Conservation (phyloP, 2,329 filamentous ascomycete genomes). For the Clonostachys rhizophaga region DNA sequence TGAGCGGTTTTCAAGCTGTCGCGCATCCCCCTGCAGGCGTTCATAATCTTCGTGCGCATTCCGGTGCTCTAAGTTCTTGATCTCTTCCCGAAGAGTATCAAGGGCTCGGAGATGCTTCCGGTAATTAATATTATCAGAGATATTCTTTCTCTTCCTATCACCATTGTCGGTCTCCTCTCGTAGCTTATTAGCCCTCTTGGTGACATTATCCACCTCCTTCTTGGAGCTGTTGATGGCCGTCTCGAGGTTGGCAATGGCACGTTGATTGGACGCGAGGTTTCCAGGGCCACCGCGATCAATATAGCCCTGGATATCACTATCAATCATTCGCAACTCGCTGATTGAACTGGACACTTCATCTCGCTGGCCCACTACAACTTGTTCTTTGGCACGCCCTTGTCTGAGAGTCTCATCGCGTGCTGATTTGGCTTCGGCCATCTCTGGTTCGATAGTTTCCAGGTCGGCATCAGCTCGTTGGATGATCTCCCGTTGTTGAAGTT, state of each 20-base stretch:
- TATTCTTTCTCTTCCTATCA: conserved; percentile 79
- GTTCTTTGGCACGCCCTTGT: conserved; percentile 68
- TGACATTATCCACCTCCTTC: conserved; percentile 61
- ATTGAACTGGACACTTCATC: conserved; percentile 69
- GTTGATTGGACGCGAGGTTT: conserved; percentile 65
- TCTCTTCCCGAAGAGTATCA: conserved; percentile 62
- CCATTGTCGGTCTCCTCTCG: conserved; percentile 74
- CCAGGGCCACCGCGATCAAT: conserved; percentile 68
- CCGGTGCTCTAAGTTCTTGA: conserved; percentile 68
- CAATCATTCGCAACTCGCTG: conserved; percentile 70
- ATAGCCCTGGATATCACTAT: conserved; percentile 76
- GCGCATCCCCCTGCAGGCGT: conserved; percentile 66
- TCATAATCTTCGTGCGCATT: conserved; percentile 81
- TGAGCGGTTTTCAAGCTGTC: conserved; percentile 60
- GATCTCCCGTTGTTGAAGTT: conserved; percentile 60
- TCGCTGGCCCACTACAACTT: conserved; percentile 65
- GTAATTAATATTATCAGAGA: conserved; percentile 83
- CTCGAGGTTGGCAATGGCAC: conserved; percentile 65
- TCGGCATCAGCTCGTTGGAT: conserved; percentile 69
- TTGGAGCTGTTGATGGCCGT: conserved; percentile 61
- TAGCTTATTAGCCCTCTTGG: conserved; percentile 69
- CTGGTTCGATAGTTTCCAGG: conserved; percentile 68
- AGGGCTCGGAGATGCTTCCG: conserved; percentile 70
- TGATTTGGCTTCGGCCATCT: conserved; percentile 70
- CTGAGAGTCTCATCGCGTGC: conserved; percentile 73